Evolutionary conservation across 169 alveolate species (phyloP), one percentile per base, ranked within the genome.

Genomic region (Eimeria necatrix): DNA sequence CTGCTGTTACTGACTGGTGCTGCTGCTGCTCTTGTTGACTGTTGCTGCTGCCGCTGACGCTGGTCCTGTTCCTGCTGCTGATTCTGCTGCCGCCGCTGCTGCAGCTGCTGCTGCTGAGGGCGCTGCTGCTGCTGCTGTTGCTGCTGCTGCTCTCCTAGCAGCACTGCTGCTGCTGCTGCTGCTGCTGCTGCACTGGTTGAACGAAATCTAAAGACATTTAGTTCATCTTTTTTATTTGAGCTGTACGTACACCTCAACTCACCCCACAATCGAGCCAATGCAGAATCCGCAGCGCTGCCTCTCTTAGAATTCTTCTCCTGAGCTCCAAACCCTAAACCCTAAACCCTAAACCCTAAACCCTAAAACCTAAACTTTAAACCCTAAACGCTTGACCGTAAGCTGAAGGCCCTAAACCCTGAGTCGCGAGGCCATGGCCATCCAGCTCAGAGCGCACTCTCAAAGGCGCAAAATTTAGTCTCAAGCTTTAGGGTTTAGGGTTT

Each of bases 1-100:
- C 68, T 56, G 68, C 20, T 32, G 41, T 32, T 32, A 0, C 41
- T 32, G 41, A 32, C 91, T 8, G 96, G 94, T 46, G 91, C 95
- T 80, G 60, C 89, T 80, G 60, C 89, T 51, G 80, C 49, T 70
- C 32, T 24, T 70, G 4, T 32, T 32, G 41, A 32, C 80, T 70
- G 80, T 18, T 70, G 80, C 80, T 70, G 80, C 80, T 70, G 49
- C 16, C 3, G 80, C 41, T 70, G 80, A 9, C 20, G 80, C 80
- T 3, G 80, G 16, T 70, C 32, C 41, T 70, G 80, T n/a, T 24
- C 1, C 49, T 70, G 80, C 22, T 70, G 80, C 22, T 70, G 80
- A 2, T 14, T 9, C 3, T 70, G 80, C 41, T 24, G 80, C 32
- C 20, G 80, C 41, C 20, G 80, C 80, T 70, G 80, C 41, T 22